Base-by-base conservation (phyloP, 768 basidiomycete genomes). In the Leucogyrophana mollusca region DNA sequence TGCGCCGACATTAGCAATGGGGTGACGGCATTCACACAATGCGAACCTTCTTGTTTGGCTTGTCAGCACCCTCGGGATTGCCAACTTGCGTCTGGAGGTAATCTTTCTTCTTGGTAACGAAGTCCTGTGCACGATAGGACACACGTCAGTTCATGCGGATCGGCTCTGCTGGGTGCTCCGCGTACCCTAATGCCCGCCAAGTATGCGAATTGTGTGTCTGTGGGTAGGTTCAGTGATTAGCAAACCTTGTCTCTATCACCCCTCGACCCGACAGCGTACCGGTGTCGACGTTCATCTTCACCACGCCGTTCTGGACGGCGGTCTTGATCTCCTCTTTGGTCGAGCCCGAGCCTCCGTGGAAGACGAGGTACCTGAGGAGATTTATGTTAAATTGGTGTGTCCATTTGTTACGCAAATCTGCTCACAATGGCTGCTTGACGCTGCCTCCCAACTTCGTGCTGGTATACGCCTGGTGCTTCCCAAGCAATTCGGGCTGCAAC, bases 281-380 rank as follows among this genome's bases (percentile, higher is more conserved):
- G 49, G 94, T 97, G 68, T 95, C 93, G 49, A 96, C 92, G 74
- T 98, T 97, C 94, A 98, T 98, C 79, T 99, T 99, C 65, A 98
- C 85, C 34, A 96, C 95, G 60, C 95, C 95, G 66, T 94, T 79
- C 43, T 71, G 61, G 55, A 98, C 96, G 47, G 94, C 95, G 38
- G 85, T 91, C 58, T 74, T 76, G 73, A 98, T 99, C 72, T 99
- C 96, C 38, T 94, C 87, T 72, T 92, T 92, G 56, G 89, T 84
- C 24, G 96, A 98, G 36, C 96, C 96, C 43, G 96, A 98, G 54
- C 96, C 96, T 70, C 96, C 96, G 74, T 99, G 96, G 93, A 98
- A 99, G 69, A 98, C 96, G 51, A 98, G 90, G 83, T 87, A 97
- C 57, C 91, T 92, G 43, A 3, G 22, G 17, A 11, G 22, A 49